phyloP scores from a whole-genome alignment of 805 yeast genomes.

The Ogataea parapolymorpha region DNA sequence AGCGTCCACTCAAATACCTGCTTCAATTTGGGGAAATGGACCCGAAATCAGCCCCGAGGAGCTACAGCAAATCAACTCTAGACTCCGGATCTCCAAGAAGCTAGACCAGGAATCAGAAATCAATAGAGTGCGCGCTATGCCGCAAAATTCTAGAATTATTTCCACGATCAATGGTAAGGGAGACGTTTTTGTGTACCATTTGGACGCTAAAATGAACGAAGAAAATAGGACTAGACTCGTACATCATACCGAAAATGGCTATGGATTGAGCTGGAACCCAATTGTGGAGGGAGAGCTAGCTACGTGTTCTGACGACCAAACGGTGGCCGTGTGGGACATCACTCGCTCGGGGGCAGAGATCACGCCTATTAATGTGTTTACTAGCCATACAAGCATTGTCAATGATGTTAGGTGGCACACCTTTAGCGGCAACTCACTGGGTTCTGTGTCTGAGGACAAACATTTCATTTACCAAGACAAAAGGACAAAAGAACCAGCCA shows the following conservation, averaged over 20 bases:
- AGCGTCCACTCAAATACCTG: conserved; percentile 59
- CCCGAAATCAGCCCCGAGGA: conserved; percentile 26
- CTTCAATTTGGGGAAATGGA: conserved; percentile 29
- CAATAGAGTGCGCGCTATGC: conserved; percentile 69
- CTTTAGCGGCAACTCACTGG: conserved; percentile 49
- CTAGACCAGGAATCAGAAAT: conserved; percentile 61
- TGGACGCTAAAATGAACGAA: conserved; percentile 21
- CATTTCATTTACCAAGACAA: conserved; percentile 52
- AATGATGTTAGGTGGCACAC: conserved; percentile 76
- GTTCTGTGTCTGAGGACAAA: conserved; percentile 73
- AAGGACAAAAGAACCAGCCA: conserved; percentile 32
- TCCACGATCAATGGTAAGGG: conserved; percentile 73
- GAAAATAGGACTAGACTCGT: conserved; percentile 32
- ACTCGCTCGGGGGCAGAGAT: conserved; percentile 3
- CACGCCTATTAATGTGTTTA: conserved; percentile 32
- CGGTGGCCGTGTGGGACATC: conserved; percentile 61
- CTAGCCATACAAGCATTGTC: conserved; percentile 54
- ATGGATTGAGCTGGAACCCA: conserved; percentile 69
- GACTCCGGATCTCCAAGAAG: conserved; percentile 60
- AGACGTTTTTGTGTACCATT: conserved; percentile 51
- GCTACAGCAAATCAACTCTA: conserved; percentile 41
- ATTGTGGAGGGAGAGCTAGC: conserved; percentile 45
- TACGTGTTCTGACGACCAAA: conserved; percentile 64
- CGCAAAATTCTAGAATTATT: conserved; percentile 51
- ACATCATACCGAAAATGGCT: conserved; percentile 67